phyloP scores from a whole-genome alignment of 495 filamentous ascomycete genomes.

The Penicillium parvum region DNA sequence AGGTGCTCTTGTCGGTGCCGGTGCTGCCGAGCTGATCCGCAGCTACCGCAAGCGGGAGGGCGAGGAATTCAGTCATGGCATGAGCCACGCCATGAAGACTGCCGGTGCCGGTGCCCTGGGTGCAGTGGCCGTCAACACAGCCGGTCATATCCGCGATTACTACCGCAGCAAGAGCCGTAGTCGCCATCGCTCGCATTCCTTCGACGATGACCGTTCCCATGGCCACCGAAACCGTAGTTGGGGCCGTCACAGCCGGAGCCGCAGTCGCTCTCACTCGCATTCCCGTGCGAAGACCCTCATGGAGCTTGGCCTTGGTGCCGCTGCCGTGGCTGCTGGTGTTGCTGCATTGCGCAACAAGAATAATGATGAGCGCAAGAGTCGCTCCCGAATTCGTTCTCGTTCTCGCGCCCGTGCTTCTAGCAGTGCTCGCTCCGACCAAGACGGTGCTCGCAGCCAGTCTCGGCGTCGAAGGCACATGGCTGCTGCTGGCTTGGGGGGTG shows the following conservation, averaged over 20 bases:
- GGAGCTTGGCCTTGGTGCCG: constrained; percentile 73
- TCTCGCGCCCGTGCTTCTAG: constrained; percentile 46
- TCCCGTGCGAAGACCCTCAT: constrained; percentile 57
- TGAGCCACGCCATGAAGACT: constrained; percentile 64
- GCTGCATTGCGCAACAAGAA: constrained; percentile 66
- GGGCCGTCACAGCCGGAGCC: constrained; percentile 36
- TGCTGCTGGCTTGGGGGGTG: constrained; percentile 72
- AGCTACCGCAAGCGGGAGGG: constrained; percentile 60
- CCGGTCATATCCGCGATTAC: constrained; percentile 66
- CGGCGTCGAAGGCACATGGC: constrained; percentile 67
- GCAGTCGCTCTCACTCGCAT: constrained; percentile 54
- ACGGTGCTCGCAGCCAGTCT: constrained; percentile 46
- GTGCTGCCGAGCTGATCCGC: constrained; percentile 67
- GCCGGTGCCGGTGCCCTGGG: constrained; percentile 78
- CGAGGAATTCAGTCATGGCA: constrained; percentile 50
- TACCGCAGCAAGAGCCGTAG: constrained; percentile 63
- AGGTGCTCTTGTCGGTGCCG: constrained; percentile 76
- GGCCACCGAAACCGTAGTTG: constrained; percentile 33
- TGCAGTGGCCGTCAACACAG: constrained; percentile 73
- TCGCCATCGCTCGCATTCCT: constrained; percentile 43
- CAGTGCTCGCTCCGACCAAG: constrained; percentile 26
- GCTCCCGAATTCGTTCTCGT: constrained; percentile 53
- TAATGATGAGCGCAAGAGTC: constrained; percentile 65
- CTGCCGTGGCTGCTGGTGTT: constrained; percentile 74
- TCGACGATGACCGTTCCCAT: constrained; percentile 47